Conservation (phyloP, 2,329 filamentous ascomycete species). For the Aspergillus uvarum region DNA sequence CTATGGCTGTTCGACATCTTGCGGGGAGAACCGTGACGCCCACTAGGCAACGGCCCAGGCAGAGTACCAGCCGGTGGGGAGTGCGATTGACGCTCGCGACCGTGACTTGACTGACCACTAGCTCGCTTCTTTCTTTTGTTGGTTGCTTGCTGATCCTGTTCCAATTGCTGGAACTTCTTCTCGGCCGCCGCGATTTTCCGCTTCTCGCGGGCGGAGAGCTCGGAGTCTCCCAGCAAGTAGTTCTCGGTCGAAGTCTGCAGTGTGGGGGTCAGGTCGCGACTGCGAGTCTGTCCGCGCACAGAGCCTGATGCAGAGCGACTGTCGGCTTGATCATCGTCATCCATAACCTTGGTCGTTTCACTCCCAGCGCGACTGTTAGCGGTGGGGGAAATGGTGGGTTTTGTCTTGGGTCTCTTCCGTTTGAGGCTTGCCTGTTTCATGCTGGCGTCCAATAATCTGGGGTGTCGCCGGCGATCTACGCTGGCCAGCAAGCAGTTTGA, state of each 20-base stretch:
- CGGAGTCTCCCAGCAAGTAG: conserved; percentile 41
- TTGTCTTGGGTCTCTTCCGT: conserved; percentile 50
- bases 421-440: conserved; percentile 46
- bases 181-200: conserved; percentile 64
- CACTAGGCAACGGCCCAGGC: conserved; percentile 26
- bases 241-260: conserved; percentile 46
- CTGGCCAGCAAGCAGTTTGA: conserved; percentile 43
- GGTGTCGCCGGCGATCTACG: conserved; percentile 44
- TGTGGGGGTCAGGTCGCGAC: conserved; percentile 62
- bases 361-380: conserved; percentile 61
- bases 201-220: conserved; percentile 61
- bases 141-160: conserved; percentile 53
- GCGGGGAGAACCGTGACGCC: conserved; percentile 29
- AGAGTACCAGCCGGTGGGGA: conserved; percentile 37
- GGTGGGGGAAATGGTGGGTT: conserved; percentile 54
- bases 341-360: conserved; percentile 52
- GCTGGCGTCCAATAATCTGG: conserved; percentile 32
- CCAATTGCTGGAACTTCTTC: conserved; percentile 61
- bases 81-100: conserved; percentile 41
- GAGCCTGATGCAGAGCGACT: conserved; percentile 59
- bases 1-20: conserved; percentile 31
- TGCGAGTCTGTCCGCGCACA: conserved; percentile 55
- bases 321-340: conserved; percentile 59
- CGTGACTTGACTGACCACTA: conserved; percentile 54
- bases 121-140: conserved; percentile 58